Percentiles rank a stretch among this genome's conserved stretches.
phyloP scores from a whole-genome alignment of 116 monocot species.

The Iris pallida region DNA sequence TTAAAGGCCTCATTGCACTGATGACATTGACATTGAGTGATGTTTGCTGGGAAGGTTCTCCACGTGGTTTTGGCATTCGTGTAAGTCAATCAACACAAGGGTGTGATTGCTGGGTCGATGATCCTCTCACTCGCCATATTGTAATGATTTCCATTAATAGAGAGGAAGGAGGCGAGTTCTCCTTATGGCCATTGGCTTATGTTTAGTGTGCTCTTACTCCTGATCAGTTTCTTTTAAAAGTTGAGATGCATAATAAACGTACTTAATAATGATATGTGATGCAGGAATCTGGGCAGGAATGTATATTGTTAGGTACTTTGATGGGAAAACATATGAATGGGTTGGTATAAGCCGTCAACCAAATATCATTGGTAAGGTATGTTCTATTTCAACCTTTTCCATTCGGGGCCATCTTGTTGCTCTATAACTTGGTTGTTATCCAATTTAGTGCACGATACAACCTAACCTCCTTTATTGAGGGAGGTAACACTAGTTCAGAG shows the following conservation, averaged over 20 bases:
- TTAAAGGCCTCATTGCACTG: too few relatives aligned
- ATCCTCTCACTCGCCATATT: conserved; percentile 90
- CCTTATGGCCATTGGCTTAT: conserved; percentile 66
- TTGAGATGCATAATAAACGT: too few relatives aligned
- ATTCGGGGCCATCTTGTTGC: too few relatives aligned
- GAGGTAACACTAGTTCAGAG: too few relatives aligned
- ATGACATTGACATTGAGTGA: not conserved
- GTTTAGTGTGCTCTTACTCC: too few relatives aligned
- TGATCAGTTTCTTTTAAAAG: too few relatives aligned
- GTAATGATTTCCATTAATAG: conserved; percentile 50
- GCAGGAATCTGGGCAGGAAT: conserved; percentile 96
- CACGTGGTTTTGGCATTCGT: conserved; percentile 69
- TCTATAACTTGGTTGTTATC: too few relatives aligned
- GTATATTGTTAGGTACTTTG: conserved; percentile 83
- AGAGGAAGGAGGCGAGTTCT: conserved; percentile 40
- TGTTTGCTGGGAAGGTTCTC: conserved; percentile 73
- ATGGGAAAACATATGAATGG: conserved; percentile 93
- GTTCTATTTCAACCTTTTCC: conserved; percentile 4
- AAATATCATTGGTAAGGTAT: conserved; percentile 88
- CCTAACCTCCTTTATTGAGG: too few relatives aligned
- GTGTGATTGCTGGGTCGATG: conserved; percentile 89
- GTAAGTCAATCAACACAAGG: conserved; percentile 39
- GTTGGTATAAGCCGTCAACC: conserved; percentile 93
- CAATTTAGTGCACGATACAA: too few relatives aligned
- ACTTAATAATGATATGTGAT: not conserved